phyloP scores from a whole-genome alignment of 331 rosid genomes.

The Stylosanthes scabra region DNA sequence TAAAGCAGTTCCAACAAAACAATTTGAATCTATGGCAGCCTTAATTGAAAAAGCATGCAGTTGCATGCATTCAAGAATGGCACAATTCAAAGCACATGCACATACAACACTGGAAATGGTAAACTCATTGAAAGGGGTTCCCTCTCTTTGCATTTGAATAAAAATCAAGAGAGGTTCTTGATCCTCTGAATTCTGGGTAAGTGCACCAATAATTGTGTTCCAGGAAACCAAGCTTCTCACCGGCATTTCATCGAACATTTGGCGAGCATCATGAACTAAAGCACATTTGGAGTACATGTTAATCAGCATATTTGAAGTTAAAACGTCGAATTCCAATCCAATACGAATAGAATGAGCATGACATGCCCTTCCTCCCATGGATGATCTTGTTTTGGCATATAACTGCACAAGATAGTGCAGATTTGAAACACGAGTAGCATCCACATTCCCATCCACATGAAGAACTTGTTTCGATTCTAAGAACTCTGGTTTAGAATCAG shows the following conservation, averaged over 20 bases:
- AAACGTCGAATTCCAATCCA: constrained; percentile 58
- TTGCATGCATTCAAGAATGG: constrained; percentile 67
- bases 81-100: constrained; percentile 68
- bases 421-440: constrained; percentile 36
- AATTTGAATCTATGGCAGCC: constrained; percentile 66
- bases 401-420: constrained; percentile 65
- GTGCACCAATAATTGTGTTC: constrained; percentile 84
- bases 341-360: constrained; percentile 64
- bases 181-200: constrained; percentile 59
- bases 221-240: constrained; percentile 79
- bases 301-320: constrained; percentile 78
- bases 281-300: constrained; percentile 82
- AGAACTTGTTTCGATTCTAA: constrained; percentile 35
- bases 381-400: constrained; percentile 57
- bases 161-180: constrained; percentile 67
- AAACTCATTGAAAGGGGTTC: constrained; percentile 67
- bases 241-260: constrained; percentile 69
- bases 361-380: constrained; percentile 64
- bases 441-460: constrained; percentile 35
- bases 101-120: constrained; percentile 86
- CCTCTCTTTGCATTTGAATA: constrained; percentile 72
- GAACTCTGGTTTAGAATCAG: constrained; percentile 33
- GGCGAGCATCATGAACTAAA: constrained; percentile 53
- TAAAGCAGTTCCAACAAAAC: constrained; percentile 83
- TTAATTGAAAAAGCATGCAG: constrained; percentile 76